These are phyloP conservation scores for Pestalotiopsis fici DNA, from an alignment of 2,329 filamentous ascomycete species.

Conservation along the genomic window DNA sequence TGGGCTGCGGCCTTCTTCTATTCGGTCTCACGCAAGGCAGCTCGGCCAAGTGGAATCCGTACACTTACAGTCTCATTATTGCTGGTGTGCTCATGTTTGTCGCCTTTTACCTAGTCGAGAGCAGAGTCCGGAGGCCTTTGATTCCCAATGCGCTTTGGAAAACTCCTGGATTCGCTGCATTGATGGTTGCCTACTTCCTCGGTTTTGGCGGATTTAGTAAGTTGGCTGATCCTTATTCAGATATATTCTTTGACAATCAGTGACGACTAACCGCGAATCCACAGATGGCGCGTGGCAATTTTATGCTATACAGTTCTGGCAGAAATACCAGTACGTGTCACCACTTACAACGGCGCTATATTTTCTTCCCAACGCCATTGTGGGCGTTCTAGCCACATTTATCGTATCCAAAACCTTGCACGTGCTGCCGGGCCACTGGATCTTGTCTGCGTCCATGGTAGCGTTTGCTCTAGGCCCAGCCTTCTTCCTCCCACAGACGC, in stretches of 20 bases:
- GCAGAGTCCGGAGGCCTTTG: slow-evolving; percentile 28
- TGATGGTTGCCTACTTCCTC: slow-evolving; percentile 44
- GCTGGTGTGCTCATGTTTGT: slow-evolving; percentile 28
- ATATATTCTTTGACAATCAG: not conserved
- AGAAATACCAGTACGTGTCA: slow-evolving; percentile 22
- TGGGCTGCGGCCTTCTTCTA: slow-evolving; percentile 31
- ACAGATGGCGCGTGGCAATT: slow-evolving; percentile 30
- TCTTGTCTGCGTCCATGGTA: slow-evolving; percentile 43
- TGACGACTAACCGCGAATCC: not conserved
- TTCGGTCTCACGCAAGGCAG: slow-evolving; percentile 36
- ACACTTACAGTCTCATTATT: slow-evolving; percentile 34
- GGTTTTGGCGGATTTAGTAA: slow-evolving; percentile 33
- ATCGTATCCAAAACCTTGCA: slow-evolving; percentile 47
- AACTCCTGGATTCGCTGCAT: slow-evolving; percentile 40
- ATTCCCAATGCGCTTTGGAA: slow-evolving; percentile 38
- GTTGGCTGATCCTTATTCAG: not conserved
- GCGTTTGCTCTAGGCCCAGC: slow-evolving; percentile 20
- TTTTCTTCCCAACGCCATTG: slow-evolving; percentile 43
- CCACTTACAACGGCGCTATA: slow-evolving; percentile 43
- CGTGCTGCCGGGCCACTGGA: slow-evolving; percentile 44
- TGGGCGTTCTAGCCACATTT: slow-evolving; percentile 44
- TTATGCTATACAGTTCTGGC: slow-evolving; percentile 35
- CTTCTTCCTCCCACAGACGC: slow-evolving; percentile 33
- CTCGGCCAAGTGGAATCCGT: slow-evolving; percentile 32
- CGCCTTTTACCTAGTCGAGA: slow-evolving; percentile 31